Evolutionary conservation across 2,329 filamentous ascomycete species (phyloP).

Genomic region (Penicillium sp.): DNA sequence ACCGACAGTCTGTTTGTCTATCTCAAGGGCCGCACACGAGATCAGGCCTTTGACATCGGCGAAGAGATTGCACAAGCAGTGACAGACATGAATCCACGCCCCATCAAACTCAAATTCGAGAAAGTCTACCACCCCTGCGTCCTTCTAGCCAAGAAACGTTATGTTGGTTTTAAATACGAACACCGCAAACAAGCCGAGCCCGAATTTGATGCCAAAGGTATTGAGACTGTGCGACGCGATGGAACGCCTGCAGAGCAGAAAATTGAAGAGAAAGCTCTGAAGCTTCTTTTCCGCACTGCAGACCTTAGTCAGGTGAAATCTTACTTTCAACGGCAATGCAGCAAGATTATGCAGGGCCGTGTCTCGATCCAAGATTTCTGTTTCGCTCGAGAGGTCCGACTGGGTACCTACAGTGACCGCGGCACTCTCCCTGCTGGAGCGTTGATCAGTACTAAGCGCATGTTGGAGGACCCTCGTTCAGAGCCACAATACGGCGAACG

Average conservation of each 20-base stretch:
- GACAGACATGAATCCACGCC: conserved; percentile 85
- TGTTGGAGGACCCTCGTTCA: conserved; percentile 81
- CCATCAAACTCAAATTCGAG: conserved; percentile 95
- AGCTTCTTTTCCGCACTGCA: conserved; percentile 83
- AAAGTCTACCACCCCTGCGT: conserved; percentile 98
- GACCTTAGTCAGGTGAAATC: conserved; percentile 86
- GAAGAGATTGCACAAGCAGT: conserved; percentile 87
- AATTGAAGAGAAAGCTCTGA: conserved; percentile 90
- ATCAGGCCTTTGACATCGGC: conserved; percentile 89
- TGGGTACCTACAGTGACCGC: conserved; percentile 84
- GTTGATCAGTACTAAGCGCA: conserved; percentile 80
- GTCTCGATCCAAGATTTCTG: conserved; percentile 95
- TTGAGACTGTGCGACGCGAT: conserved; percentile 93
- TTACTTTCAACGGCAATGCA: conserved; percentile 88
- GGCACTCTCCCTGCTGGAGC: conserved; percentile 83
- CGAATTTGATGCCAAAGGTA: conserved; percentile 96
- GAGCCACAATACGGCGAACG: conserved; percentile 96
- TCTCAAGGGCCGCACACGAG: conserved; percentile 81
- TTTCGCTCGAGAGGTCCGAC: conserved; percentile 87
- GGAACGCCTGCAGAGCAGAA: conserved; percentile 95
- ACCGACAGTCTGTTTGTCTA: conserved; percentile 94
- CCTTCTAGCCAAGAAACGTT: conserved; percentile 93
- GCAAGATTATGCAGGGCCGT: conserved; percentile 86
- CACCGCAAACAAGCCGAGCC: conserved; percentile 72
- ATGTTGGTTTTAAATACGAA: conserved; percentile 98